Evolutionary conservation across 208 protist species (phyloP).

Genomic region (Trypanosoma rangeli): DNA sequence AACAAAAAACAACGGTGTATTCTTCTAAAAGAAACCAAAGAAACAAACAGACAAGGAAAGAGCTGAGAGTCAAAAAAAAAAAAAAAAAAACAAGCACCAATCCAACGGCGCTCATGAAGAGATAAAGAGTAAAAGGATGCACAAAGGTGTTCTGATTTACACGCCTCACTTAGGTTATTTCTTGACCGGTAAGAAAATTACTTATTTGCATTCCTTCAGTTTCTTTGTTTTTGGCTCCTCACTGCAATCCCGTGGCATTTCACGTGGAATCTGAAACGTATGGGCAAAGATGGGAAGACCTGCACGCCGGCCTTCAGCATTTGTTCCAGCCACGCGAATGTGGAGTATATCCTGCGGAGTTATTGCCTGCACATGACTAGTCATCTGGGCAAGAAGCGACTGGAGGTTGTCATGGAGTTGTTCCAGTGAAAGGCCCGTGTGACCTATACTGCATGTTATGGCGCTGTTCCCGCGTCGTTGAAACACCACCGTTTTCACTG

Average conservation of each 20-base stretch:
- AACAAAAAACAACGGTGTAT: slow-evolving; percentile 8
- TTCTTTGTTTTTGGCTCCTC: slow-evolving; percentile 23
- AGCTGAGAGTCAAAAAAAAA: slow-evolving; percentile 1
- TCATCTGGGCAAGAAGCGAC: slow-evolving; percentile 64
- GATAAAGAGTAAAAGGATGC: slow-evolving; percentile 6
- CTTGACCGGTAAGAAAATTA: slow-evolving; percentile 7
- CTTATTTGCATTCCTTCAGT: slow-evolving; percentile 11
- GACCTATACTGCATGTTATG: slow-evolving; percentile 76
- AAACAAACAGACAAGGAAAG: not conserved
- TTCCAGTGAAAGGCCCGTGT: slow-evolving; percentile 61
- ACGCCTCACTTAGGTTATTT: not conserved
- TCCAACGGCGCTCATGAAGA: not conserved
- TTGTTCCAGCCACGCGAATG: slow-evolving; percentile 76
- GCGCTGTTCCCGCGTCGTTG: slow-evolving; percentile 75
- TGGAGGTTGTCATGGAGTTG: slow-evolving; percentile 74
- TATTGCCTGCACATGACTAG: slow-evolving; percentile 52
- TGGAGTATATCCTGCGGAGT: slow-evolving; percentile 64
- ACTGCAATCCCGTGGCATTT: not conserved
- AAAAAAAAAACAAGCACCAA: slow-evolving; percentile 14
- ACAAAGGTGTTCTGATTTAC: not conserved
- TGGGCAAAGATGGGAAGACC: slow-evolving; percentile 78
- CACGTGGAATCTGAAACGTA: slow-evolving; percentile 44
- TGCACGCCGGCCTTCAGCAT: slow-evolving; percentile 56
- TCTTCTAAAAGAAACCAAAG: slow-evolving; percentile 11
- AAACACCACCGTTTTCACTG: slow-evolving; percentile 67